phyloP scores from a whole-genome alignment of 2,329 filamentous ascomycete genomes.

The Chrysoporthe cubensis region DNA sequence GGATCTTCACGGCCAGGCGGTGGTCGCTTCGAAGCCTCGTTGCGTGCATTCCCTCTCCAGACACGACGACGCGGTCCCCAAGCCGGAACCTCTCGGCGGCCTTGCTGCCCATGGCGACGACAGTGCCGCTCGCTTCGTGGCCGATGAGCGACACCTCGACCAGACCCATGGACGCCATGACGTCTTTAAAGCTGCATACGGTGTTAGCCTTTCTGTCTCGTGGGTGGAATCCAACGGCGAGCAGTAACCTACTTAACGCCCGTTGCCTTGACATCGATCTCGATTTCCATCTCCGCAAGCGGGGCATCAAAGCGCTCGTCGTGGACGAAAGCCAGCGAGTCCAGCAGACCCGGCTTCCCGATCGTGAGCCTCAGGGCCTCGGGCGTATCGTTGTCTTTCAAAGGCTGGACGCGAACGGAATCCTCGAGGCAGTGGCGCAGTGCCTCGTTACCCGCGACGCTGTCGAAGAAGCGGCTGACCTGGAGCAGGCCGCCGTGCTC shows the following conservation, averaged over 20 bases:
- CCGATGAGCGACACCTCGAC: constrained; percentile 6
- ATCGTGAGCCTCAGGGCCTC: constrained; percentile 6
- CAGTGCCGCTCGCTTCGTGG: constrained; percentile 11
- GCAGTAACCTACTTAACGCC: neutral
- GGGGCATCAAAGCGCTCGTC: constrained; percentile 10
- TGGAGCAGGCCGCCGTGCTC: constrained; percentile 4
- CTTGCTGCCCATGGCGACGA: neutral
- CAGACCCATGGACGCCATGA: constrained; percentile 19
- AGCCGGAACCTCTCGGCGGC: too few relatives aligned
- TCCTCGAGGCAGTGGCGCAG: constrained; percentile 4
- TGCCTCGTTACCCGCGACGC: neutral
- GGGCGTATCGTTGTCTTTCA: neutral
- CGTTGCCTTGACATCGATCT: constrained; percentile 16
- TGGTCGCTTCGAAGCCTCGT: neutral
- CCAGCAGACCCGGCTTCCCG: constrained; percentile 22
- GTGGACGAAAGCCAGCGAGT: constrained; percentile 21
- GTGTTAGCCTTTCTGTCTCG: too few relatives aligned
- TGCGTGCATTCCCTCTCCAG: too few relatives aligned
- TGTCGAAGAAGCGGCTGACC: constrained; percentile 10
- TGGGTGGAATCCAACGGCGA: too few relatives aligned
- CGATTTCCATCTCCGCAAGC: constrained; percentile 15
- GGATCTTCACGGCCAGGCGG: constrained; percentile 22
- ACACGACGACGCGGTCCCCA: too few relatives aligned
- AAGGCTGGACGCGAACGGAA: constrained; percentile 2
- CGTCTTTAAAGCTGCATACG: constrained; percentile 16